Base-by-base conservation (phyloP, 306 rosid species). In the Lathyrus sativus region DNA sequence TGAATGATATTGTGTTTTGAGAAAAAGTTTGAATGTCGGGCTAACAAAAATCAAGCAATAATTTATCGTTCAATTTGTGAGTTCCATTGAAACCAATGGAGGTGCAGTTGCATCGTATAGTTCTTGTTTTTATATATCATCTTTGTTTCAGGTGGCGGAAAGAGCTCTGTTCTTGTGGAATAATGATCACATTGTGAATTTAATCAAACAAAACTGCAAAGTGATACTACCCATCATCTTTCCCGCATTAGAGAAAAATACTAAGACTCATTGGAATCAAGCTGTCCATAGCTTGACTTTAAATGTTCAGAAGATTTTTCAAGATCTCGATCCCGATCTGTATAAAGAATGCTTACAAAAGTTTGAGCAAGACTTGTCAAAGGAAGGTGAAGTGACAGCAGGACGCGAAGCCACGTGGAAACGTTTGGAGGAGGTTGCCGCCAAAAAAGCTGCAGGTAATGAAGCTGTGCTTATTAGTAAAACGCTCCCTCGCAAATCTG, bases 91-190 rank as follows among this genome's bases (percentile, higher is more conserved):
- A 11, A 19, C n/a, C 14, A 22, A 2, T 49, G 37, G 46, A 50
- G 42, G 28, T 63, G 18, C 58, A 50, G 24, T 51, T 29, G 46
- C 75, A 53, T 11, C 37, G 10, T 37, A 26, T 45, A 9, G 50
- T 62, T 62, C 33, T 17, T 62, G 17, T 39, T 62, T 62, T 62
- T 17, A 62, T 65, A 43, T 59, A 49, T 54, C 38, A 12, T 65
- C 14, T 77, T 7, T 69, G 9, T 41, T 58, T 66, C 75, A 90
- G 95, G 97, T 86, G 64, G 95, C 92, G 5, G 97, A 91, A 66
- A 83, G 95, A 81, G 89, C 88, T n/a, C 55, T 86, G 76, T 90
- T 86, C 76, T 72, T 90, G 68, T 88, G 96, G 92, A 88, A 84
- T 81, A 90, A 79, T 3, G 92, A 91, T 67, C 97, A 88, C 65